A percentile compares a stretch with the other conserved stretches of the same genome.
Conservation (phyloP, 306 rosid genomes). For the Rosa multiflora region DNA sequence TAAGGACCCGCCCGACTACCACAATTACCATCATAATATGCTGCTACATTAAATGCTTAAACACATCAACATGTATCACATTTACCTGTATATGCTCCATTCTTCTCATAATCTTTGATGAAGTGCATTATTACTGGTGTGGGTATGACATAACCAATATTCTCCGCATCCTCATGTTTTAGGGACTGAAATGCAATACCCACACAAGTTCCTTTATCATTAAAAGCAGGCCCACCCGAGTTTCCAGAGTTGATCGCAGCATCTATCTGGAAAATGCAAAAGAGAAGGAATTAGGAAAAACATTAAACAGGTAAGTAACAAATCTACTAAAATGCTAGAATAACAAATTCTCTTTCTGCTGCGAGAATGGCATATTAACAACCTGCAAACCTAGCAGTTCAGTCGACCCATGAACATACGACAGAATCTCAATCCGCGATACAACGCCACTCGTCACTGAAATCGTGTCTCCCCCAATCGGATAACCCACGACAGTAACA, state of each 20-base stretch:
- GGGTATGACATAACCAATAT: slow-evolving; percentile 95
- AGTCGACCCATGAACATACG: slow-evolving; percentile 93
- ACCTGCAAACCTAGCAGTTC: slow-evolving; percentile 99
- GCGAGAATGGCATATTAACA: not conserved
- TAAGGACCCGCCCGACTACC: not conserved
- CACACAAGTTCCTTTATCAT: slow-evolving; percentile 85
- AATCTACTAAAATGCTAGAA: not conserved
- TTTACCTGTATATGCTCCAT: slow-evolving; percentile 83
- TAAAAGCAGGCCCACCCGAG: slow-evolving; percentile 99
- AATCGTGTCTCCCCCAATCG: slow-evolving; percentile 96
- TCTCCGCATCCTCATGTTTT: slow-evolving; percentile 90
- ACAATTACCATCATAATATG: not conserved
- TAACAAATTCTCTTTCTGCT: too few relatives aligned
- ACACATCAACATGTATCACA: not conserved
- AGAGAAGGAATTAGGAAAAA: slow-evolving; percentile 12
- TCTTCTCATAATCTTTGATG: slow-evolving; percentile 85
- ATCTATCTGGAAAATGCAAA: slow-evolving; percentile 61
- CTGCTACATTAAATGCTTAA: not conserved
- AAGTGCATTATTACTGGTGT: slow-evolving; percentile 95
- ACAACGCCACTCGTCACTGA: slow-evolving; percentile 98
- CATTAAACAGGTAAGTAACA: not conserved
- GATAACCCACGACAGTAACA: slow-evolving; percentile 94
- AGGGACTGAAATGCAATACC: slow-evolving; percentile 99
- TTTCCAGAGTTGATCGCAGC: slow-evolving; percentile 98
- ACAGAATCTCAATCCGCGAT: slow-evolving; percentile 87